Base-by-base conservation (phyloP, 306 rosid species). In the Crotalaria pallida region DNA sequence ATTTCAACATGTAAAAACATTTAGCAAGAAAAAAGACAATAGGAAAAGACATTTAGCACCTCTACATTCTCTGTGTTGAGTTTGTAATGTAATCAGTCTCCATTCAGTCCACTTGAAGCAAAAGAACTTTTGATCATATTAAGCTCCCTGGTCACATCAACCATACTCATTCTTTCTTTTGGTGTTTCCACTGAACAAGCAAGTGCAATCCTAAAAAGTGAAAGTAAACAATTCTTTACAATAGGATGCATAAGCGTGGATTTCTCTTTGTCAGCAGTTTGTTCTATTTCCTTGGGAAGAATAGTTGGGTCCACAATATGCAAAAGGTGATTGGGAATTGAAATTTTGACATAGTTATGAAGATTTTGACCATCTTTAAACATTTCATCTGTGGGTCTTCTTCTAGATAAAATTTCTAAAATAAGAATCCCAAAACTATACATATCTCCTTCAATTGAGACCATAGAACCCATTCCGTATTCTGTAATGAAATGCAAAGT, bases 361-460 rank as follows among this genome's bases (percentile, higher is more conserved):
- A 69, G 57, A 34, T 55, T 47, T 7, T 18, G 29, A 17, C 23
- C 59, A 17, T 55, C 68, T 71, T 22, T 6, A 19, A 78, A 78
- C 19, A 56, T 64, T 63, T 61, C 71, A 12, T 69, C 51, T 2
- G 45, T 61, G 26, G 66, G 58, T 29, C 58, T 57, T 3, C 27
- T 26, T 74, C 80, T 52, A 0, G 63, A 55, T 19, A 80, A 22
- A 23, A 79, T 68, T 44, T 79, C 73, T 41, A 79, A 29, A 10
- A 23, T 6, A 16, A 62, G 51, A 60, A 80, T 80, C 2, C 84
- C 77, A 26, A 68, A 80, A 16, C 73, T 68, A 17, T 74, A 73
- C 10, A 24, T 24, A 7, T 63, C 73, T 2, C 73, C 63, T 17
- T 71, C 53, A 1, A 19, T 71, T 15, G 74, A 78, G 2, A 13